Percentiles rank a stretch among this genome's conserved stretches.
phyloP scores from a whole-genome alignment of 1,284 basidiomycete genomes.

The Trichosporon inkin region DNA sequence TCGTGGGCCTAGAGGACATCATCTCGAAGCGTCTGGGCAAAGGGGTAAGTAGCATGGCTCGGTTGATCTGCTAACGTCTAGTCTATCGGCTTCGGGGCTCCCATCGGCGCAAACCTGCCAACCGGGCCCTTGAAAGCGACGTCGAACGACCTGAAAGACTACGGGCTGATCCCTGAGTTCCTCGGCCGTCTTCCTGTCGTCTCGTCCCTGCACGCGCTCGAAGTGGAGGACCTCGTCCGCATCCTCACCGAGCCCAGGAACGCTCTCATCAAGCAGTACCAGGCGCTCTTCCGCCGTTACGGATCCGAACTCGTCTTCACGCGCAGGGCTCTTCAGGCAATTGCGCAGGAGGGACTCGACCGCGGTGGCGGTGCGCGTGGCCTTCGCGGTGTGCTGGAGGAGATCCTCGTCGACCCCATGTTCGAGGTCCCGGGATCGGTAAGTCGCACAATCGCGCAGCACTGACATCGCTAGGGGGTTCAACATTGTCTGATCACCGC shows the following conservation, averaged over 20 bases:
- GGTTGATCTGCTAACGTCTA: constrained; percentile 37
- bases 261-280: constrained; percentile 84
- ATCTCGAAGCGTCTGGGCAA: constrained; percentile 73
- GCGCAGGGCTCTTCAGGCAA: constrained; percentile 54
- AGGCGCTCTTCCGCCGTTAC: constrained; percentile 60
- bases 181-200: constrained; percentile 83
- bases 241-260: constrained; percentile 89
- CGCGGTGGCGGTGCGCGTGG: constrained; percentile 86
- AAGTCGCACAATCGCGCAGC: constrained; percentile 50
- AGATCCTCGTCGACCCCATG: constrained; percentile 77
- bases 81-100: constrained; percentile 85
- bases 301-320: constrained; percentile 50
- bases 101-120: constrained; percentile 50
- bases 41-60: constrained; percentile 58
- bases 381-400: constrained; percentile 85
- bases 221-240: constrained; percentile 69
- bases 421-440: constrained; percentile 74
- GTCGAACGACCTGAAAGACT: constrained; percentile 70
- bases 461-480: constrained; percentile 53
- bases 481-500: constrained; percentile 62
- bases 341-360: constrained; percentile 70
- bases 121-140: constrained; percentile 34
- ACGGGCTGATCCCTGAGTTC: constrained; percentile 93
- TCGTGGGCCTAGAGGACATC: constrained; percentile 82
- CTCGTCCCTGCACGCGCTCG: constrained; percentile 72